Evolutionary conservation across 129 eudicot genomes (phyloP), one percentile per base, ranked within the genome.

Genomic region (Helianthus annuus): DNA sequence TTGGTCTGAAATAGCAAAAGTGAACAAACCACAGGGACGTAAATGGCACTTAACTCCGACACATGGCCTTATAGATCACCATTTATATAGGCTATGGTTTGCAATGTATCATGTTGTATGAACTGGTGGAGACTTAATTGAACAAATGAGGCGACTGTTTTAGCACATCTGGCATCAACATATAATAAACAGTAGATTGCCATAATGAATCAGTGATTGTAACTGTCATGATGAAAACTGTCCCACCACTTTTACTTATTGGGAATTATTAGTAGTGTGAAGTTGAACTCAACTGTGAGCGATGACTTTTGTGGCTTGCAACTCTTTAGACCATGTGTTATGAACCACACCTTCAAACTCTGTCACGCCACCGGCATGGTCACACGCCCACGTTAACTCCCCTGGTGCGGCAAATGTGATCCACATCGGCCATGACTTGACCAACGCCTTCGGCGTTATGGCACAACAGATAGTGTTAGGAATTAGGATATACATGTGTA

Each of bases 71-170:
- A 32, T 32, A 32, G 7, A 8, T 57, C 51, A 53, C 63, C 29
- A 24, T 57, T 6, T 34, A 48, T 39, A 7, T 16, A n/a, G n/a
- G n/a, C n/a, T n/a, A 48, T 73, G 49, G n/a, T 52, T 51, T 66
- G 67, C 49, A 46, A 67, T 69, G 17, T 48, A 15, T 55, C 36
- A 29, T 74, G 27, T 22, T 74, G 27, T 22, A 10, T 51, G 79
- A 66, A 65, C 66, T 2, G 32, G 46, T 77, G 48, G 63, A 77
- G 70, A 69, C 73, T 10, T 4, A 39, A 59, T n/a, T 77, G 22
- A 61, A 69, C 39, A 61, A 54, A 44, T 75, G 10, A 29, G 46
- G 19, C 45, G 64, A 38, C 69, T 74, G 54, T 49, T 63, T 76
- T 48, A 46, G 15, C 40, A 16, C 54, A 56, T 34, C 68, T 73